Percentiles rank a stretch among this genome's conserved stretches.
These are phyloP conservation scores for Euphorbia lathyris DNA, from an alignment of 345 rosid genomes.

Conservation along the genomic window DNA sequence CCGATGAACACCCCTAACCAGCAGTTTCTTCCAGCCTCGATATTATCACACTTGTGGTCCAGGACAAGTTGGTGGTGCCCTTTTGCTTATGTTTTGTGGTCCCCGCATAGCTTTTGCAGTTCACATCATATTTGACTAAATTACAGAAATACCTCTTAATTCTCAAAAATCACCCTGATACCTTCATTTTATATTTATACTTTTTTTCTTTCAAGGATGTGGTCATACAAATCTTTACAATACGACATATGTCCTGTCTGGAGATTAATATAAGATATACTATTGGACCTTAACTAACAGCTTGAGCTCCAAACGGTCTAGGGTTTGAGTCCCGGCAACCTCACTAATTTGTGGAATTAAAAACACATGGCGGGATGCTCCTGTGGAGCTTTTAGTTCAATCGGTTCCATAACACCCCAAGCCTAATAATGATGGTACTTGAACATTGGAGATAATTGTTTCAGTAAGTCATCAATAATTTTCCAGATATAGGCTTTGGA, in stretches of 20 bases:
- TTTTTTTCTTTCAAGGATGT: neutral
- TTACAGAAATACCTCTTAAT: neutral
- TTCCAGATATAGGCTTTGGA: neutral
- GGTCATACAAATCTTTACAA: neutral
- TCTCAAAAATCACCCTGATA: neutral
- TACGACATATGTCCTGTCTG: too few species aligned
- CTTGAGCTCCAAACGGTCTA: too few species aligned
- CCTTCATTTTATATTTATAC: neutral
- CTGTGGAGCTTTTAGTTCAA: too few species aligned
- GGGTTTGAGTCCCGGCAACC: too few species aligned
- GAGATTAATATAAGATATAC: too few species aligned
- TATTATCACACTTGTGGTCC: neutral
- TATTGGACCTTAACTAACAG: too few species aligned
- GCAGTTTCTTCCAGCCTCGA: neutral
- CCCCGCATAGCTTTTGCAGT: neutral
- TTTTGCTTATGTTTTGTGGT: slow-evolving; percentile 8
- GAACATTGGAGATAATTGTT: neutral
- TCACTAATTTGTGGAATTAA: too few species aligned
- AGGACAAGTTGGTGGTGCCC: neutral
- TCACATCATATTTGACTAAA: slow-evolving; percentile 7
- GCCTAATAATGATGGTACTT: neutral
- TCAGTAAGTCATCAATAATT: neutral
- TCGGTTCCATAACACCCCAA: too few species aligned
- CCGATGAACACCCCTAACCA: too few species aligned
- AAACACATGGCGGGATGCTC: too few species aligned